Evolutionary conservation across 1,139 yeast species (phyloP), one percentile per base, ranked within the genome.

Genomic region (Geotrichum carabidarum): DNA sequence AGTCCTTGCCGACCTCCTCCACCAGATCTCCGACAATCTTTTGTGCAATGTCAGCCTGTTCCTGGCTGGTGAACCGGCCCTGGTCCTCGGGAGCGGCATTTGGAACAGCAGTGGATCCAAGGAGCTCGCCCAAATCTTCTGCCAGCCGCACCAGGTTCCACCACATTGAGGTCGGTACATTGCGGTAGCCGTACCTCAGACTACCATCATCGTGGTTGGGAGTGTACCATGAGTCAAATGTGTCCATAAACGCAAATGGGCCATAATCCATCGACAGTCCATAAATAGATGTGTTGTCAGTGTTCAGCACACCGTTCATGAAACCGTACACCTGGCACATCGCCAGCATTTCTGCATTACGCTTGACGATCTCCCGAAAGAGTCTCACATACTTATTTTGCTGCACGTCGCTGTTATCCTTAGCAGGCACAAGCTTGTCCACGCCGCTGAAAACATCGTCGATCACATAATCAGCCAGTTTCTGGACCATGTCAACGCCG

Each of bases 241-340:
- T 81, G 66, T 91, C 97, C 83, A 86, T 77, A 50, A 90, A 86
- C 27, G 95, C 86, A 72, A 88, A 93, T 0, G 99, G 99, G 3
- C 99, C 99, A 68, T 85, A 93, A 69, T 93, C 99, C 71, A 93
- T 81, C 0, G 96, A 82, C 14, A 91, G 74, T 0, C 99, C 99
- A 46, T 85, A 67, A 7, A 93, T 76, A 0, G 96, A 88, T 0
- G 96, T 89, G 66, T 93, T 93, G 67, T 93, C 99, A 0, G 98
- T 91, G 67, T 93, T 93, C 57, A 93, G 74, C 1, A 93, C 99
- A 6, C 99, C 99, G 65, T 93, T 93, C 64, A 91, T 72, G 65
- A 91, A 90, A 2, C 97, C 98, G 69, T 90, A 91, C 0, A 84
- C 79, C 68, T 93, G 98, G 89, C 96, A 88, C 61, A 79, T 75